These are phyloP conservation scores for Malus hybrid DNA, from an alignment of 331 rosid species.

Conservation along the genomic window DNA sequence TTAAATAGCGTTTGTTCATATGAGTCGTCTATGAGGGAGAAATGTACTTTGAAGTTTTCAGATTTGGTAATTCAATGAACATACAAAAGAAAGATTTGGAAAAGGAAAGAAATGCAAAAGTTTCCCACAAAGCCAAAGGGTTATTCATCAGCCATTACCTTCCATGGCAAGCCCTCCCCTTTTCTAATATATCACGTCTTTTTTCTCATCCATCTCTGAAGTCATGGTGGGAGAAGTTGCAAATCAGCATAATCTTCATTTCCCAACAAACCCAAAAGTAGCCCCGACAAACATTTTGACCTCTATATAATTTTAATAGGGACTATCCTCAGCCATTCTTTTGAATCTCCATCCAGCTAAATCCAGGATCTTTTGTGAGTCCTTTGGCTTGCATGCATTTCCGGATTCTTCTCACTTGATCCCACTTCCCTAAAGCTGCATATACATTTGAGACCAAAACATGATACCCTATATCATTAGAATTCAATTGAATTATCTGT, in stretches of 20 bases:
- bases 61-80: not conserved
- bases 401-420: constrained; percentile 26
- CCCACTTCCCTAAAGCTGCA: constrained; percentile 32
- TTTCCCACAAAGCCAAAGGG: constrained; percentile 21
- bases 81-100: not conserved
- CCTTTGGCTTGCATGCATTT: constrained; percentile 25
- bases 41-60: not conserved
- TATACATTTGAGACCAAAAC: constrained; percentile 27
- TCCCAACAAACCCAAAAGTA: constrained; percentile 9
- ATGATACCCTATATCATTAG: constrained; percentile 22
- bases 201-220: constrained; percentile 12
- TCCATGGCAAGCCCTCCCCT: constrained; percentile 15
- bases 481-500: constrained; percentile 14
- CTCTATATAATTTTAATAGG: constrained; percentile 3
- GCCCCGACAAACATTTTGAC: not conserved
- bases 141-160: constrained; percentile 16
- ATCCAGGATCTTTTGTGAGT: constrained; percentile 30
- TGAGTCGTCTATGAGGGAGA: not conserved
- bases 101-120: not conserved
- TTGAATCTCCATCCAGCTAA: constrained; percentile 34
- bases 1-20: not conserved
- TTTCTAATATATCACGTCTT: constrained; percentile 6
- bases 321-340: constrained; percentile 8
- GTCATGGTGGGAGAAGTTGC: constrained; percentile 15
- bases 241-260: constrained; percentile 21